Evolutionary conservation across 495 filamentous ascomycete genomes (phyloP).

Genomic region (Aspergillus indologenus): DNA sequence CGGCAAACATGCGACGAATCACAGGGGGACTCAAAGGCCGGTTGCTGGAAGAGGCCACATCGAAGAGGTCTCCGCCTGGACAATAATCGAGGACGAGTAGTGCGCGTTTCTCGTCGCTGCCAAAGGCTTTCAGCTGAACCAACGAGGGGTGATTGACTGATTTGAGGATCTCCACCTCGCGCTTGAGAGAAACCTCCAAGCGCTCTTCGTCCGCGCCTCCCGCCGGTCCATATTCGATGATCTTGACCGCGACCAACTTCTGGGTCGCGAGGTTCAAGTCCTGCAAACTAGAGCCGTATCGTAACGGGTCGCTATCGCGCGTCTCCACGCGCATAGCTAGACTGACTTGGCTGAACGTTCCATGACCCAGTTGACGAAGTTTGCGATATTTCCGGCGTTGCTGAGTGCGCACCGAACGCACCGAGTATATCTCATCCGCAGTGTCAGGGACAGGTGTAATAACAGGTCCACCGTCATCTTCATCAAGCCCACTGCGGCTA

Average conservation of each 20-base stretch:
- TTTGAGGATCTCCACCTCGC: slow-evolving; percentile 91
- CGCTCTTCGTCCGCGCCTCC: slow-evolving; percentile 88
- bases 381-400: slow-evolving; percentile 62
- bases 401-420: slow-evolving; percentile 45
- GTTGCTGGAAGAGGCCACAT: slow-evolving; percentile 68
- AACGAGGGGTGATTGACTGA: slow-evolving; percentile 82
- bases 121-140: slow-evolving; percentile 85
- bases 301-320: slow-evolving; percentile 22
- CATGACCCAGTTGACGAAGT: slow-evolving; percentile 78
- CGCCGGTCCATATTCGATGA: slow-evolving; percentile 89
- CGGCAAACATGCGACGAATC: slow-evolving; percentile 83
- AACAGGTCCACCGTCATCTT: slow-evolving; percentile 32
- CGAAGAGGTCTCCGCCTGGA: slow-evolving; percentile 91
- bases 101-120: slow-evolving; percentile 72
- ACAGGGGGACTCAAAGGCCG: slow-evolving; percentile 63
- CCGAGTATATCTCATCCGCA: slow-evolving; percentile 40
- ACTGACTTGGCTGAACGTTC: slow-evolving; percentile 92
- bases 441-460: slow-evolving; percentile 22
- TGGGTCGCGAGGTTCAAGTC: slow-evolving; percentile 51
- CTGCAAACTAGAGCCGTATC: slow-evolving; percentile 37
- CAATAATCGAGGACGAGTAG: slow-evolving; percentile 88
- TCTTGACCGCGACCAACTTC: slow-evolving; percentile 87
- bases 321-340: slow-evolving; percentile 66
- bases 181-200: slow-evolving; percentile 85
- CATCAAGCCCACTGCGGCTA: slow-evolving; percentile 44